These are phyloP conservation scores for Diplodia seriata DNA, from an alignment of 2,329 filamentous ascomycete genomes.

Conservation along the genomic window DNA sequence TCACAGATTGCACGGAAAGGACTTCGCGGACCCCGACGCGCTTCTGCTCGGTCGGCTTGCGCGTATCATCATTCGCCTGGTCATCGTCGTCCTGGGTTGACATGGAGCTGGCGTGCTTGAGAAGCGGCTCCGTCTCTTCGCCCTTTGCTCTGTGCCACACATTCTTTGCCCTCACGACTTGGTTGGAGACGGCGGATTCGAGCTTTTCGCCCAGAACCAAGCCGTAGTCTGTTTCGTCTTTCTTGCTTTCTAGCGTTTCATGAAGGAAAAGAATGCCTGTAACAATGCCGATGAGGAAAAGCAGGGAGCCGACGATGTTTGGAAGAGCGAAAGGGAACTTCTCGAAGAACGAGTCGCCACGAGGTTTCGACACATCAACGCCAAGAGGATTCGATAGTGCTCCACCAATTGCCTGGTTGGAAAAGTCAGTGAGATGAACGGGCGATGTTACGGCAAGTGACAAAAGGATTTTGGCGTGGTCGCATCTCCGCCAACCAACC, in stretches of 20 bases:
- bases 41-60: conserved; percentile 30
- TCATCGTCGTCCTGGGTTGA: conserved; percentile 40
- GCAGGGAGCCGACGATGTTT: conserved; percentile 75
- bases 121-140: conserved; percentile 33
- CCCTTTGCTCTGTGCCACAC: conserved; percentile 29
- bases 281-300: conserved; percentile 80
- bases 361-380: conserved; percentile 74
- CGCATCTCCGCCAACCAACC: no score
- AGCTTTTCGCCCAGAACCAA: conserved; percentile 74
- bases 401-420: conserved; percentile 70
- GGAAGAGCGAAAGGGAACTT: conserved; percentile 83
- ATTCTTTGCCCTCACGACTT: conserved; percentile 35
- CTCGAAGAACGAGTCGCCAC: conserved; percentile 69
- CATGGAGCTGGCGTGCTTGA: conserved; percentile 34
- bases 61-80: conserved; percentile 29
- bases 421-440: background rate
- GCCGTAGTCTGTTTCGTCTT: conserved; percentile 75
- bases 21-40: conserved; percentile 65
- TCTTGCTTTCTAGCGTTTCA: conserved; percentile 79
- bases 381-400: conserved; percentile 81
- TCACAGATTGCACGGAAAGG: conserved; percentile 74
- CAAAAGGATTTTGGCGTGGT: no score
- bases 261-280: conserved; percentile 80
- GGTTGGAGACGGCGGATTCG: conserved; percentile 35
- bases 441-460: background rate